Evolutionary conservation across 768 basidiomycete genomes (phyloP).

Genomic region (Saitozyma sp.): DNA sequence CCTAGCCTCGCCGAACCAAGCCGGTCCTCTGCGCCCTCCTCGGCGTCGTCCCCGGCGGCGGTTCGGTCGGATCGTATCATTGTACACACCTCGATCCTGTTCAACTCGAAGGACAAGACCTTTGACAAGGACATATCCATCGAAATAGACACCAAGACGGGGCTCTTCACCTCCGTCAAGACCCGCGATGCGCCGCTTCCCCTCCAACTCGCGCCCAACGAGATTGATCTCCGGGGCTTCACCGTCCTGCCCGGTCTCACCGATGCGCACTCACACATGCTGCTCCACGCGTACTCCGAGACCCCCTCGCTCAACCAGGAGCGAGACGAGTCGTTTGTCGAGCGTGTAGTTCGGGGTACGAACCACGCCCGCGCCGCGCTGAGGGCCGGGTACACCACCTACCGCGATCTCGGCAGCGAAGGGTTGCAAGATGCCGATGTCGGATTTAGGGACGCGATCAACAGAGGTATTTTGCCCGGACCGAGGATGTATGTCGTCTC

Average conservation of each 20-base stretch:
- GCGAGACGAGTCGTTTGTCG: slow-evolving; percentile 24
- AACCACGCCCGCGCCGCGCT: slow-evolving; percentile 25
- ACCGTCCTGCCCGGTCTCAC: slow-evolving; percentile 24
- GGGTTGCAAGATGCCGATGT: slow-evolving; percentile 21
- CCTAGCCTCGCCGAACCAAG: too few relatives aligned
- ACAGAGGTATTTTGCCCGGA: slow-evolving; percentile 27
- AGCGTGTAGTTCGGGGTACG: slow-evolving; percentile 21
- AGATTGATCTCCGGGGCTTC: slow-evolving; percentile 21
- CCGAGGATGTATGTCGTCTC: slow-evolving; percentile 28
- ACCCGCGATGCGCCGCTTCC: neutral
- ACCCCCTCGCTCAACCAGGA: slow-evolving; percentile 25
- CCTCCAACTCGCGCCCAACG: neutral
- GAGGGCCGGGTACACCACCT: slow-evolving; percentile 29
- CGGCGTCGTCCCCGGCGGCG: too few relatives aligned
- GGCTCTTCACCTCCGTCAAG: slow-evolving; percentile 12
- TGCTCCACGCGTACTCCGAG: slow-evolving; percentile 21
- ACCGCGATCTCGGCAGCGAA: slow-evolving; percentile 30
- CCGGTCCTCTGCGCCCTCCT: too few relatives aligned
- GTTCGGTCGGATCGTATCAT: too few relatives aligned
- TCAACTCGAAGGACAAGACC: slow-evolving; percentile 14
- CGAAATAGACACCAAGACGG: slow-evolving; percentile 10
- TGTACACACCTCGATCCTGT: neutral
- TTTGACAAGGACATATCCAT: slow-evolving; percentile 13
- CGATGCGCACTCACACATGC: slow-evolving; percentile 29
- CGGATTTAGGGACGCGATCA: slow-evolving; percentile 23